Conservation (phyloP, 257 asterid species). For the Oldenlandia corymbosa region DNA sequence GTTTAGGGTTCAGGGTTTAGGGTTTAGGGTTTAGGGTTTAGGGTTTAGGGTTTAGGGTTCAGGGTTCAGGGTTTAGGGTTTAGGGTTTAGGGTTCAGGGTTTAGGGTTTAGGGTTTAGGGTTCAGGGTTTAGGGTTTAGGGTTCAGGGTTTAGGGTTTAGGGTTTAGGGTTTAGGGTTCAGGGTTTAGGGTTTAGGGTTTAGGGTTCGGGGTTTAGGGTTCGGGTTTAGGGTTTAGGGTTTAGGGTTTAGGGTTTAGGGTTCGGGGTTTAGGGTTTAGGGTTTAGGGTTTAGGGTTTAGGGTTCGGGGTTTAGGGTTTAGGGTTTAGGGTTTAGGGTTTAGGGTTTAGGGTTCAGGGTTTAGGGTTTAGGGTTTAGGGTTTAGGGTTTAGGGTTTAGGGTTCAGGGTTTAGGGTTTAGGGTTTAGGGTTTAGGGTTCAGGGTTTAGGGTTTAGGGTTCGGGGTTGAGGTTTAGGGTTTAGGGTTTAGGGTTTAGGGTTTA, state of each 20-base stretch:
- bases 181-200: too few species aligned
- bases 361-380: not conserved
- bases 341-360: not conserved
- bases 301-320: not conserved
- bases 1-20: slow-evolving; percentile 7
- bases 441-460: slow-evolving; percentile 11
- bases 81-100: not conserved
- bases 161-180: too few species aligned
- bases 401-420: slow-evolving; percentile 16
- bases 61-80: slow-evolving; percentile 7
- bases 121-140: too few species aligned
- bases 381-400: slow-evolving; percentile 1
- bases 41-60: slow-evolving; percentile 2
- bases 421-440: slow-evolving; percentile 9
- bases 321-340: not conserved
- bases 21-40: slow-evolving; percentile 4
- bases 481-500: slow-evolving; percentile 16
- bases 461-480: too few species aligned
- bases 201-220: too few species aligned
- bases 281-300: slow-evolving; percentile 1
- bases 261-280: too few species aligned
- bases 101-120: not conserved
- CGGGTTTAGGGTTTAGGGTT: too few species aligned
- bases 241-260: too few species aligned
- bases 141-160: too few species aligned